Evolutionary conservation across 2,329 filamentous ascomycete genomes (phyloP), one percentile per base, ranked within the genome.

Genomic region (Claviceps spartinae): DNA sequence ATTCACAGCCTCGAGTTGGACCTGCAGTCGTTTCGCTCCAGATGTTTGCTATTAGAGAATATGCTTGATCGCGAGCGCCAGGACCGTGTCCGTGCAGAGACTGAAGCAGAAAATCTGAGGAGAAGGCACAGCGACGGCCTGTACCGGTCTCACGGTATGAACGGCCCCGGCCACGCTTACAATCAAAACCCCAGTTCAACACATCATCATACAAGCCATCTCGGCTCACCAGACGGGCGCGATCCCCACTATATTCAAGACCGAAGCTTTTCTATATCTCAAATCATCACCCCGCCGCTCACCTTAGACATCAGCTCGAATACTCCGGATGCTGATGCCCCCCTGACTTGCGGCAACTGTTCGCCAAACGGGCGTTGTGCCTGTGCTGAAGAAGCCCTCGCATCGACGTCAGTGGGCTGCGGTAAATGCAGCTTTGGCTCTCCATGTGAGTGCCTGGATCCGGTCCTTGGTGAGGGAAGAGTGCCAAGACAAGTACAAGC

Each of bases 371-470:
- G 75, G 5, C 65, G 67, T 2, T 83, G 81, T 63, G 74, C 75
- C 11, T 84, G 81, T 61, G 75, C 76, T 48, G 79, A 83, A 22
- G 72, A 79, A 54, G 78, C 73, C 34, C 67, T 83, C 47, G 70
- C 72, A n/a, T 69, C 69, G n/a, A 69, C 76, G 37, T 63, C 72
- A 6, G 62, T 77, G 24, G 81, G 79, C 22, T 89, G 85, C 63
- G 80, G 77, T 48, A 81, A 80, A 52, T 89, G 86, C 63, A 78
- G 75, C 18, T 67, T 79, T 7, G 78, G 76, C 47, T 73, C 74
- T 7, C 75, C 76, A 49, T 89, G 86, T 59, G 75, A 81, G 59
- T 86, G 83, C 56, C 72, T 83, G 37, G 72, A 76, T 48, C 77
- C 82, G 55, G 81, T 81, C 13, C 55, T 66, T 7, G 70, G 72